Evolutionary conservation across 176 grass and related monocot genomes (phyloP), one percentile per base, ranked within the genome.

Genomic region (Phyllostachys edulis): DNA sequence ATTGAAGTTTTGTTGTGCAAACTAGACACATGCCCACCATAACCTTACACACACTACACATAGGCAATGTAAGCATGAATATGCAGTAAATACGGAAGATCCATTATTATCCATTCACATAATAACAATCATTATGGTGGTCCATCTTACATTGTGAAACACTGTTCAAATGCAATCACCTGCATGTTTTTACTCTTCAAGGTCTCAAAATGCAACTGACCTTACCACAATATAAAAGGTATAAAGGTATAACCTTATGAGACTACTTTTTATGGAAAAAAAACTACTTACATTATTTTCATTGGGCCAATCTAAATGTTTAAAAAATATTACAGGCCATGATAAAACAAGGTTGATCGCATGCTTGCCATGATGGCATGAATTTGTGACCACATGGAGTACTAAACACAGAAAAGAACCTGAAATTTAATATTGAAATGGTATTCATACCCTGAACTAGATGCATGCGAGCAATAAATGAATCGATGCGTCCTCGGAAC

Each of bases 401-500:
- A 59, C 13, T 59, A 37, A 66, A 77, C 42, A 71, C 20, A 69
- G 41, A 77, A 82, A 75, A 69, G 29, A 70, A 21, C 57, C 21
- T 85, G 16, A 83, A 84, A 80, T 23, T 55, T 59, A 65, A 66
- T 60, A 50, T 49, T 71, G 64, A 50, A 79, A 65, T 72, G 49
- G 65, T 49, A 86, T 37, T n/a, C 77, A 63, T 97, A 97, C 94
- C 94, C 82, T 97, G 94, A 90, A 97, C 92, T 63, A 97, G 88
- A 89, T 97, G 94, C 94, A 97, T 97, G 39, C 90, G 65, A 69
- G 92, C 89, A 90, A 97, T 97, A 84, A 97, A 97, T 80, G 94
- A 94, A 85, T 94, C 88, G 51, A 94, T 81, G 24, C 92, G 71
- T 71, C 92, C 94, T 62, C 80, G 84, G n/a, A 97, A 97, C 74